Percentiles rank a stretch among this genome's conserved stretches.
Conservation (phyloP, 108 stramenopile genomes). For the Fistulifera solaris region DNA sequence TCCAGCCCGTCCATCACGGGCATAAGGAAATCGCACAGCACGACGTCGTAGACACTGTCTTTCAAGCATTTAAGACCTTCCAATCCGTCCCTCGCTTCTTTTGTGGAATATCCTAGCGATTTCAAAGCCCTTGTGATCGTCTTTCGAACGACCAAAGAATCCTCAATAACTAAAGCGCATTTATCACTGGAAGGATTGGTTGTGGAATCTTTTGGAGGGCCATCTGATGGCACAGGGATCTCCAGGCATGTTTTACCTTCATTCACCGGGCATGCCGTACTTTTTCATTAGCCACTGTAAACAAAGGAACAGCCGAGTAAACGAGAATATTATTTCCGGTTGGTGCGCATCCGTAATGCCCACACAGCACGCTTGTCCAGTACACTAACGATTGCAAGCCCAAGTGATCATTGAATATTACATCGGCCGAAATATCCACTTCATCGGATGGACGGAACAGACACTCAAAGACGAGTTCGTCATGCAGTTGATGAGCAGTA, state of each 20-base stretch:
- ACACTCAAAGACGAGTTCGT: no score
- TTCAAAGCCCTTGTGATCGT: conserved; percentile 36
- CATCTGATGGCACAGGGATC: neutral
- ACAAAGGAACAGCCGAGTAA: neutral
- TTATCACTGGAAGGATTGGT: neutral
- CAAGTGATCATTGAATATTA: conserved; percentile 1
- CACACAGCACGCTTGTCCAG: conserved; percentile 29
- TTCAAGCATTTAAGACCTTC: conserved; percentile 50
- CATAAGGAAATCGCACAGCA: conserved; percentile 69
- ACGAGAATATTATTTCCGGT: conserved; percentile 1
- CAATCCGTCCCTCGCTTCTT: conserved; percentile 54
- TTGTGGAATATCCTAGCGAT: conserved; percentile 47
- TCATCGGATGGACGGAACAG: no score
- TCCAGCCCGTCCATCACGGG: conserved; percentile 74
- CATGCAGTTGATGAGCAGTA: no score
- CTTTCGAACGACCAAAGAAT: conserved; percentile 55
- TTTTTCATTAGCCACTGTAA: neutral
- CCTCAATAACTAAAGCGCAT: conserved; percentile 45
- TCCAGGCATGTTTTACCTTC: neutral
- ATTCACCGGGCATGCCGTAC: no score
- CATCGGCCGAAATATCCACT: no score
- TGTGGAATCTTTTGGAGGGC: neutral
- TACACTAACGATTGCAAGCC: conserved; percentile 53
- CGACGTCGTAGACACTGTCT: conserved; percentile 41
- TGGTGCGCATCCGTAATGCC: conserved; percentile 40